These are phyloP conservation scores for Suhomyces prunicola DNA, from an alignment of 805 yeast genomes.

Conservation along the genomic window DNA sequence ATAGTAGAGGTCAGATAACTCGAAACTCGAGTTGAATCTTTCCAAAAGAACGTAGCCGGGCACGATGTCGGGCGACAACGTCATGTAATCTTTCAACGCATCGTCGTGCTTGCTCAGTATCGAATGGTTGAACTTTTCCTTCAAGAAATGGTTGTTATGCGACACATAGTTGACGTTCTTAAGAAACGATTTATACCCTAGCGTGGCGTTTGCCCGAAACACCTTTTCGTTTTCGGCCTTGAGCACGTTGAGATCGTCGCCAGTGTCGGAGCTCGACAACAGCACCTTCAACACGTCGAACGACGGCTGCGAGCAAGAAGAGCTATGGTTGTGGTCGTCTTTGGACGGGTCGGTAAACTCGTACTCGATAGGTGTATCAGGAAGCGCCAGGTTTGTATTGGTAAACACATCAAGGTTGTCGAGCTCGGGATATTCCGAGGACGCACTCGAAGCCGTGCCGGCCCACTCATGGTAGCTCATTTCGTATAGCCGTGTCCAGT, in stretches of 20 bases:
- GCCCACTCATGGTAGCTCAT: not conserved
- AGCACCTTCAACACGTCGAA: constrained; percentile 1
- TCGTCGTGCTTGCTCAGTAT: constrained; percentile 5
- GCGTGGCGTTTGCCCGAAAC: constrained; percentile 8
- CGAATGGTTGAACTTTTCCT: constrained; percentile 6
- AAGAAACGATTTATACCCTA: constrained; percentile 22
- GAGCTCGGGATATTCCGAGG: not conserved
- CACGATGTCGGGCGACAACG: constrained; percentile 13
- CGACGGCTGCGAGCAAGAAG: constrained; percentile 3
- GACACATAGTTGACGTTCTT: constrained; percentile 22
- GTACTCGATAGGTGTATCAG: not conserved
- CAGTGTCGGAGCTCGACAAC: not conserved
- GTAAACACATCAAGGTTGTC: not conserved
- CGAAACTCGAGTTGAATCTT: constrained; percentile 12
- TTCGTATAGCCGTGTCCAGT: no score
- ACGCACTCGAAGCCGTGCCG: not conserved
- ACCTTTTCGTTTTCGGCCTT: not conserved
- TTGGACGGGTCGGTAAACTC: not conserved
- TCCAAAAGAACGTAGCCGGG: constrained; percentile 23
- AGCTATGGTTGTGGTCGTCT: not conserved
- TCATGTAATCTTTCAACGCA: constrained; percentile 13
- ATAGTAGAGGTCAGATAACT: constrained; percentile 13
- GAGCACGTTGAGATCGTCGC: not conserved
- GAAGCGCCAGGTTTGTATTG: not conserved
- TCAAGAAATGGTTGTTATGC: constrained; percentile 18